phyloP scores from a whole-genome alignment of 1,284 basidiomycete genomes.

The Agaricales sp. region DNA sequence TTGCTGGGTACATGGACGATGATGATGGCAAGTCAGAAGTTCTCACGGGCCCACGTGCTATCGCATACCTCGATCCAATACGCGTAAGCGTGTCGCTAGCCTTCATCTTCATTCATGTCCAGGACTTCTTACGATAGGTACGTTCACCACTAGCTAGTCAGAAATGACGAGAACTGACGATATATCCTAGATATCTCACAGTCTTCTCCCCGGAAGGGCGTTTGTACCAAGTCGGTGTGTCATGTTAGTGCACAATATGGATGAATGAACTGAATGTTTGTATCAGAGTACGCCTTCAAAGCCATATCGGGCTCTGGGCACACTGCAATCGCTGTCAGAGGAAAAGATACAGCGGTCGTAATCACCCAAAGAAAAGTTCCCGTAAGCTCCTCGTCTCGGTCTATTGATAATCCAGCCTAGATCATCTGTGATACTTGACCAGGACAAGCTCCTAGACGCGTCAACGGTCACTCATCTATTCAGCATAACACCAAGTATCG shows the following conservation, averaged over 20 bases:
- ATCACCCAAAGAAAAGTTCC: slow-evolving; percentile 99
- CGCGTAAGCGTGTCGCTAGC: neutral
- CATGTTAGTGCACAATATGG: neutral
- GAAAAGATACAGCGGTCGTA: slow-evolving; percentile 90
- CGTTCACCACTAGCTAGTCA: slow-evolving; percentile 1
- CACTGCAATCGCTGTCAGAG: slow-evolving; percentile 87
- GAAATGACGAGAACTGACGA: slow-evolving; percentile 5
- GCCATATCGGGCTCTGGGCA: slow-evolving; percentile 96
- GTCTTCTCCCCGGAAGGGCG: slow-evolving; percentile 94
- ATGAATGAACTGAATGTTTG: neutral
- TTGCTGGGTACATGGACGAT: neutral
- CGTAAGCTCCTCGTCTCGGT: slow-evolving; percentile 36
- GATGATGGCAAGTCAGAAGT: neutral
- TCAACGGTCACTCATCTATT: slow-evolving; percentile 94
- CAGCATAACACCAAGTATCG: slow-evolving; percentile 93
- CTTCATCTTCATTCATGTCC: neutral
- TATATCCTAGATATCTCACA: slow-evolving; percentile 61
- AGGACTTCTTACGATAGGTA: neutral
- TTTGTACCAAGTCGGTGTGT: slow-evolving; percentile 93
- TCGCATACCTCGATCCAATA: neutral
- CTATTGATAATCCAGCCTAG: neutral
- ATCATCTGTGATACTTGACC: slow-evolving; percentile 7
- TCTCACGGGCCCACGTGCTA: neutral
- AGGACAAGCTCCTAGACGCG: slow-evolving; percentile 98
- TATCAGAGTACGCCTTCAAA: slow-evolving; percentile 96